phyloP scores from a whole-genome alignment of 2,329 filamentous ascomycete genomes.

The Epichloe typhina region DNA sequence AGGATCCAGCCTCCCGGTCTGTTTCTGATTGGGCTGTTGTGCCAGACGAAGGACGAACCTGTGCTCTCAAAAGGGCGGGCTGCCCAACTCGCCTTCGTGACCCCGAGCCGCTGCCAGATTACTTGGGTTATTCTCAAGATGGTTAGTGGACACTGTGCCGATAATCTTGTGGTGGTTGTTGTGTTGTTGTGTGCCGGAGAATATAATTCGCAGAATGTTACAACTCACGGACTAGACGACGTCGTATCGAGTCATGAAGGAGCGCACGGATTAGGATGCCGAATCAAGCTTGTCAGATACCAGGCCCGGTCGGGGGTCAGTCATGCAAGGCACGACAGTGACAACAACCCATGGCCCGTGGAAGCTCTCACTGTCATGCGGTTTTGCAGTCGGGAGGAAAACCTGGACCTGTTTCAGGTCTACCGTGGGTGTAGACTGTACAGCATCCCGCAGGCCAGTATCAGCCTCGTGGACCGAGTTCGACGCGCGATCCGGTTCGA shows the following conservation, averaged over 20 bases:
- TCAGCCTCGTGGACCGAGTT: conserved; percentile 8
- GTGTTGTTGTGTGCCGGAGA: neutral
- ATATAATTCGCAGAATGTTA: no score
- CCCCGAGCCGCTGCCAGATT: no score
- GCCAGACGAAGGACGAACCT: neutral
- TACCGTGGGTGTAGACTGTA: neutral
- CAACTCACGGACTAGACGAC: no score
- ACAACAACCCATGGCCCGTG: neutral
- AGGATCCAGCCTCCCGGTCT: neutral
- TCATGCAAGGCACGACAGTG: conserved; percentile 14
- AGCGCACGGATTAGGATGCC: neutral
- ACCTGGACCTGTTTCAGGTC: conserved; percentile 10
- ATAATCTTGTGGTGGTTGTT: neutral
- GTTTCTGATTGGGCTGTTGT: neutral
- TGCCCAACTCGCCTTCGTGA: no score
- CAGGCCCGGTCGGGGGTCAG: neutral
- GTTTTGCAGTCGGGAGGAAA: conserved; percentile 5
- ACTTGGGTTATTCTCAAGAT: neutral
- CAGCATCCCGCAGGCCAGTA: neutral
- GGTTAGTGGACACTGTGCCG: neutral
- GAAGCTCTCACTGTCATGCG: neutral
- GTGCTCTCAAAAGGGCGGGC: neutral
- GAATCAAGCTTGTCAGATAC: neutral
- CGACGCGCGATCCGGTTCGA: conserved; percentile 6
- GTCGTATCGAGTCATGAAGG: neutral